phyloP scores from a whole-genome alignment of 345 rosid species.

The Reutealis trisperma region DNA sequence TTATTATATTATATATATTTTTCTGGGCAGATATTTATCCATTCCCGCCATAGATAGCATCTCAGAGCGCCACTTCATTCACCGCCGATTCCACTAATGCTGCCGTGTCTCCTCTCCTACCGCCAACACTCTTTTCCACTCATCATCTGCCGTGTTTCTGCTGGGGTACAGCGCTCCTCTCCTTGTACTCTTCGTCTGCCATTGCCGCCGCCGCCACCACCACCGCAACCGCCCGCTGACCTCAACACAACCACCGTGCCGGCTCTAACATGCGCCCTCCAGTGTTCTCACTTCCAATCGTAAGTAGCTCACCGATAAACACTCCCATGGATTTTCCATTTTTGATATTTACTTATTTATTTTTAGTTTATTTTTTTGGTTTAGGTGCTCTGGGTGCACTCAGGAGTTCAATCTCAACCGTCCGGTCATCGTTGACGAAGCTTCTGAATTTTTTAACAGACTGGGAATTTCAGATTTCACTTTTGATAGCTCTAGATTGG shows the following conservation, averaged over 20 bases:
- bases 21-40: slow-evolving; percentile 39
- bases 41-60: slow-evolving; percentile 43
- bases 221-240: slow-evolving; percentile 18
- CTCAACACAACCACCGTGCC: slow-evolving; percentile 26
- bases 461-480: slow-evolving; percentile 77
- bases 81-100: slow-evolving; percentile 40
- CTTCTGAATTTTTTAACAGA: slow-evolving; percentile 58
- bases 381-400: slow-evolving; percentile 92
- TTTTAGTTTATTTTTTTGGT: not conserved
- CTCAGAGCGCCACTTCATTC: slow-evolving; percentile 10
- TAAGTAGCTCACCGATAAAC: slow-evolving; percentile 24
- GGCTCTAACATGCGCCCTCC: slow-evolving; percentile 62
- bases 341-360: not conserved
- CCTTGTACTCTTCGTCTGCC: slow-evolving; percentile 22
- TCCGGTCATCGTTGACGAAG: slow-evolving; percentile 72
- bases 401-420: slow-evolving; percentile 86
- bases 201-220: slow-evolving; percentile 12
- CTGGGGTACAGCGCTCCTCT: slow-evolving; percentile 20
- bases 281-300: slow-evolving; percentile 84
- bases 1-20: not conserved
- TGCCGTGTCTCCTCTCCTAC: slow-evolving; percentile 42
- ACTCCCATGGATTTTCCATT: not conserved
- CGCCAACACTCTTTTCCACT: slow-evolving; percentile 42
- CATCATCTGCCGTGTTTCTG: slow-evolving; percentile 52
- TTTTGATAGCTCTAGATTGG: slow-evolving; percentile 82